Evolutionary conservation across 2,329 filamentous ascomycete species (phyloP).

Genomic region (Pyrenochaeta sp.): DNA sequence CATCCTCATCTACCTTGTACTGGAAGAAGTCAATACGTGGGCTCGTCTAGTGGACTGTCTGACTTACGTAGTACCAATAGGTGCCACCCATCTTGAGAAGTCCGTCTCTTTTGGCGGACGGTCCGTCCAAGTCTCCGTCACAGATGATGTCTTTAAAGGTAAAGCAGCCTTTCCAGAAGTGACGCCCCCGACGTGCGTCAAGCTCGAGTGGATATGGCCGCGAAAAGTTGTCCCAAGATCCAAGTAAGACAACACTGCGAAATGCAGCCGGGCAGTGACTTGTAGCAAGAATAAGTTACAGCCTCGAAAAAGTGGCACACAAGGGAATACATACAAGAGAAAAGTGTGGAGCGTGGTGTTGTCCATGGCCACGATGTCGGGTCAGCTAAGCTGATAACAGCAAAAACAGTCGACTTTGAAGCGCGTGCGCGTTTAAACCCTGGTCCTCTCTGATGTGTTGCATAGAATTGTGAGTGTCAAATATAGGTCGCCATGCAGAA

Average conservation of each 20-base stretch:
- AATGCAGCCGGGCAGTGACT: constrained; percentile 56
- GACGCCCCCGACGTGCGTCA: constrained; percentile 76
- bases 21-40: constrained; percentile 50
- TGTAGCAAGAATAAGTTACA: constrained; percentile 30
- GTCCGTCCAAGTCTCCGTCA: constrained; percentile 70
- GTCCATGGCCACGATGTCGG: constrained; percentile 41
- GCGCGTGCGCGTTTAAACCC: constrained; percentile 38
- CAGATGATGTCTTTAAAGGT: constrained; percentile 85
- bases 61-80: constrained; percentile 93
- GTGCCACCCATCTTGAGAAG: constrained; percentile 91
- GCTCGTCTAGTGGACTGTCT: background rate
- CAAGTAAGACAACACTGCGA: constrained; percentile 79
- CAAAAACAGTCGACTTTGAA: constrained; percentile 33
- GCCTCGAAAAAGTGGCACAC: constrained; percentile 18
- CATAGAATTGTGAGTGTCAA: constrained; percentile 31
- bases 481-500: constrained; percentile 42
- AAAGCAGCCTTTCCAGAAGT: constrained; percentile 88
- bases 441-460: constrained; percentile 23
- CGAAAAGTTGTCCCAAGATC: constrained; percentile 95
- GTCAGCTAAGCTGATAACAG: constrained; percentile 37
- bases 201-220: constrained; percentile 81
- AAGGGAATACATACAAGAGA: constrained; percentile 48
- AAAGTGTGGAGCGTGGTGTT: constrained; percentile 73
- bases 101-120: constrained; percentile 70
- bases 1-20: constrained; percentile 85